Evolutionary conservation across 2,329 filamentous ascomycete species (phyloP).

Genomic region (Blumeria graminis): DNA sequence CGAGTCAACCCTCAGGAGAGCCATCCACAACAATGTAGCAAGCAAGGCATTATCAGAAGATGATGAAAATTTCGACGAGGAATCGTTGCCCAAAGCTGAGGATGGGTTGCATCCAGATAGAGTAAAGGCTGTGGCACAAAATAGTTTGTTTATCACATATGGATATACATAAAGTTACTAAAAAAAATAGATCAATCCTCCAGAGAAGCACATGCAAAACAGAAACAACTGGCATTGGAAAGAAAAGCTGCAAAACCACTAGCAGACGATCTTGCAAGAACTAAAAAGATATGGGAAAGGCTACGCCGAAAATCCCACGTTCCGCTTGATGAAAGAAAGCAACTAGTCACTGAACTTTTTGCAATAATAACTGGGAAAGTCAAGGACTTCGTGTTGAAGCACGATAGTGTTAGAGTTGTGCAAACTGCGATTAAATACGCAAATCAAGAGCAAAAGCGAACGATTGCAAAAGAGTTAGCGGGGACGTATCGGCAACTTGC

Average conservation of each 20-base stretch:
- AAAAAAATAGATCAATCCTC: constrained; percentile 31
- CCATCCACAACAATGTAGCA: constrained; percentile 6
- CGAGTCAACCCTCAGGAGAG: constrained; percentile 15
- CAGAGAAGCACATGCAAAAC: constrained; percentile 76
- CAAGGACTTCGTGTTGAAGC: constrained; percentile 93
- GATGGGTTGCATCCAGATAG: constrained; percentile 16
- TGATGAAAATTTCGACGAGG: constrained; percentile 16
- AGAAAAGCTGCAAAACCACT: constrained; percentile 84
- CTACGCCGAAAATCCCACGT: constrained; percentile 85
- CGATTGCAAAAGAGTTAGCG: constrained; percentile 68
- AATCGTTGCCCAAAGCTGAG: constrained; percentile 14
- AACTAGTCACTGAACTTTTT: constrained; percentile 74
- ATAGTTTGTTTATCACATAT: constrained; percentile 7
- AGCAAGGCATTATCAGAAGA: constrained; percentile 11
- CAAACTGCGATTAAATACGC: constrained; percentile 96
- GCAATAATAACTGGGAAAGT: constrained; percentile 74
- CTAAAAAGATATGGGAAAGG: constrained; percentile 94
- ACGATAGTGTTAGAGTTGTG: constrained; percentile 87
- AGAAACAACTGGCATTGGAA: constrained; percentile 69
- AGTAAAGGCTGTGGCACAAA: constrained; percentile 13
- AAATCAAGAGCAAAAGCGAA: constrained; percentile 56
- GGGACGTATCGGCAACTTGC: constrained; percentile 66
- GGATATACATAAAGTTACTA: constrained; percentile 3
- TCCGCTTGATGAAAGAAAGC: constrained; percentile 64
- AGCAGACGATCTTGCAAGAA: constrained; percentile 64